Base-by-base conservation (phyloP, 768 basidiomycete species). In the Phaffia australis region DNA sequence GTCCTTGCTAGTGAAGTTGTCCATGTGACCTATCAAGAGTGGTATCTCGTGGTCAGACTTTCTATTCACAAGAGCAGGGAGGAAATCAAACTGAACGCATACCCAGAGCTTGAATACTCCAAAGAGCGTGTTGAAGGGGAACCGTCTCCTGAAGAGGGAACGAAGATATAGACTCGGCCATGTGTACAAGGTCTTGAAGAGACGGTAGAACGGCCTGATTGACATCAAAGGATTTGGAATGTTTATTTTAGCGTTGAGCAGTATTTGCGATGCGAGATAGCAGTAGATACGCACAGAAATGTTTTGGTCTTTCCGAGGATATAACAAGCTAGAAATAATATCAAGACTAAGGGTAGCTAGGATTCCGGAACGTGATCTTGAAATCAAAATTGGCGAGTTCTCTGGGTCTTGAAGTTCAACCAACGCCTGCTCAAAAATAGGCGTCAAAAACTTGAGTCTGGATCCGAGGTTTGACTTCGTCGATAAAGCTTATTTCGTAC, bases 121-220 rank as follows among this genome's bases (percentile, higher is more conserved):
- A 67, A 21, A 60, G 51, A 15, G 59, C 59, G 29, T 63, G 66
- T 42, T 67, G 66, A 7, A 67, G 42, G 23, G 60, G 35, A 25
- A 67, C 60, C 60, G 63, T 57, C 42, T 67, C 66, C 47, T 56
- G 51, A 16, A 67, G 48, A 9, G 66, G 60, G 55, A 55, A 67
- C 46, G 66, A 57, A 27, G 59, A 48, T 56, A 67, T 54, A 30
- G 65, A 67, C 32, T 67, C 60, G 35, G 60, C 54, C 27, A 32
- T 27, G n/a, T 62, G 23, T 46, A 60, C 58, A 23, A 67, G 60
- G 7, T 52, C 60, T 21, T 67, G 50, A 6, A 64, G 63, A 30
- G 55, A 54, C 54, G 51, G 63, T 14, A 54, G 55, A 15, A 52
- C 42, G 52, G 55, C 11, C 7, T 19, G 32, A 56, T 7, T n/a